Evolutionary conservation across 23 red algal species (phyloP), one percentile per base, ranked within the genome.

Genomic region (Gracilaria vermiculophylla): DNA sequence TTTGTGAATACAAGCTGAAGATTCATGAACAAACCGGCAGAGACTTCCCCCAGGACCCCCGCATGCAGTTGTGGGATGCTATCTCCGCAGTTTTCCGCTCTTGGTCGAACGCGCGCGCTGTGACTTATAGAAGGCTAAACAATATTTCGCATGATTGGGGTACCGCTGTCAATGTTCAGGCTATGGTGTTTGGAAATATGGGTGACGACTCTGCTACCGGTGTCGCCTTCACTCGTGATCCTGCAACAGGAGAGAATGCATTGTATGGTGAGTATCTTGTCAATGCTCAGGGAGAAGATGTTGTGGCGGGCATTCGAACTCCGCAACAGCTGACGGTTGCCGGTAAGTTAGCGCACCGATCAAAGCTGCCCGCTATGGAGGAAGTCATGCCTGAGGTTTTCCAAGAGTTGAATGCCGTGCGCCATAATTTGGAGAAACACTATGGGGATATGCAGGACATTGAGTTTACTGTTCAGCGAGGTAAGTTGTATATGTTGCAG

Each of bases 101-200:
- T 60, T 90, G 85, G 85, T 28, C 57, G 6, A 90, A 81, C 53
- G 48, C 62, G 4, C 74, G 85, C 17, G 85, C 85, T 50, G 58
- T 80, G 28, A 81, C 85, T 0, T 90, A 90, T 43, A 53, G 85
- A 24, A 77, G 74, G 34, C 43, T 81, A 28, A 52, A 80, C 20
- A 73, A 52, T 49, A 90, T 90, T 58, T 43, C 85, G 3, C 25
- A 78, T 72, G 85, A 90, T 31, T 69, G 57, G 60, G 85, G 85
- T 21, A 90, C 85, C 25, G 85, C 85, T 25, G 74, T 80, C 45
- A 90, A 60, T 53, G 77, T 90, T 9, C 85, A 90, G 33, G 74
- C 85, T 69, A 90, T 90, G 85, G 85, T 90, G 34, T 90, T 90
- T 90, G 85, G 85, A 41, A 90, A 90, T 24, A 77, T 78, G 67